Base-by-base conservation (phyloP, 1,284 basidiomycete species). In the Ceratobasidium sp. region DNA sequence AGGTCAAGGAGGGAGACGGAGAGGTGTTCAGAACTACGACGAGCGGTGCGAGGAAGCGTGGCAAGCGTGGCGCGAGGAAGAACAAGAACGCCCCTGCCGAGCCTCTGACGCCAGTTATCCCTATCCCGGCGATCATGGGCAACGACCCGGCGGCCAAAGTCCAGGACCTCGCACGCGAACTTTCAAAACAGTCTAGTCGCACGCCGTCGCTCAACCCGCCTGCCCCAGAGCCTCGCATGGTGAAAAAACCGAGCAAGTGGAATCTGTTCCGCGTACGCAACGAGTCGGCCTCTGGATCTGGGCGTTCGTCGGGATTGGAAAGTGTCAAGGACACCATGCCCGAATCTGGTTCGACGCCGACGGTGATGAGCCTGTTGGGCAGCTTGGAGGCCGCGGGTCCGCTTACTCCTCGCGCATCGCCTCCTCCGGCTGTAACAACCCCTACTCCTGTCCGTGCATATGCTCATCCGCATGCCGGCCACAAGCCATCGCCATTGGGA, bases 131-230 rank as follows among this genome's bases (percentile, higher is more conserved):
- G 6, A 46, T 62, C 41, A 24, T 66, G 27, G 64, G 93, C 76
- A 86, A 87, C 13, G 90, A 90, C 8, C 87, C 96, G 41, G 94
- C 93, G 2, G 86, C 86, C 63, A 94, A 92, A 0, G 93, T 91
- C 4, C 93, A 96, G 80, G 86, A 88, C 8, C 86, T 96, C 37
- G 95, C 92, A 16, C 87, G 94, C 75, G 93, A 96, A 83, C 88
- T 96, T 76, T 92, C 90, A 80, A 86, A 86, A 76, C 58, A 62
- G 54, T 75, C 49, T 34, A 29, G 53, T 9, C 58, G 69, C 61
- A 43, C 61, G 37, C 74, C 69, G 64, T 49, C 78, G 77, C 22
- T 76, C 76, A 58, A 76, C 79, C 78, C 77, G 78, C 79, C 68
- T 59, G 68, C 9, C 34, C 39, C 31, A 9, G 48, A 48, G 76